Evolutionary conservation across 139 green algal species (phyloP), one percentile per base, ranked within the genome.

Genomic region (Deuterostichococcus epilithicus): DNA sequence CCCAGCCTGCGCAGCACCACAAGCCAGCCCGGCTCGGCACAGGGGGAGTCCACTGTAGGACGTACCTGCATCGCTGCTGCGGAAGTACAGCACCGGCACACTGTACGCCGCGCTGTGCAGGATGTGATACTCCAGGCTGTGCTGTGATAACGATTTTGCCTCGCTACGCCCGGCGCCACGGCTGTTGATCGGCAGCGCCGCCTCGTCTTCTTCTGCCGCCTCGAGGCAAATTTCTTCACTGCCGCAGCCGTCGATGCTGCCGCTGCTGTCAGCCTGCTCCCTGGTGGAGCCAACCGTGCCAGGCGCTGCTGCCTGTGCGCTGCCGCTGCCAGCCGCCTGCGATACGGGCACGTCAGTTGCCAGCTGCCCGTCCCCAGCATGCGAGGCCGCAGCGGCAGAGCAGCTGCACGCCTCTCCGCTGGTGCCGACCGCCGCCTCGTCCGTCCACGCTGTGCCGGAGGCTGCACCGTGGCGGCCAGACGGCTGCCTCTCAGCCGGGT

Each of bases 101-200:
- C 76, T 70, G 70, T 86, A 88, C 1, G 83, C 86, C 0, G 71
- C 74, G 45, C 79, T 83, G 70, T 88, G 88, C 0, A 72, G 65
- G n/a, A 85, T 69, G 73, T 88, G 78, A 68, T 73, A 75, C n/a
- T 75, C 33, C 4, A 73, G 73, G 5, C 73, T 33, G 39, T 63
- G 73, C 28, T n/a, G n/a, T n/a, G n/a, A n/a, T n/a, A n/a, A n/a
- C n/a, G n/a, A 78, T 20, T 2, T 23, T 35, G 63, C 63, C 5
- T 37, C 37, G 63, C 63, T 10, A 28, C 28, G 2, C 28, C 63
- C 15, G 63, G 28, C 37, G 28, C 63, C 5, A 20, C 28, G 3
- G 63, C 30, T 13, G 45, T 60, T 60, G 45, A 13, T 60, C 15
- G 18, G 45, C 15, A 60, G 15, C 18, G 45, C 45, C 45, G 45